Percentiles rank a stretch among this genome's conserved stretches.
Conservation (phyloP, 345 rosid genomes). For the Cardamine resedifolia region DNA sequence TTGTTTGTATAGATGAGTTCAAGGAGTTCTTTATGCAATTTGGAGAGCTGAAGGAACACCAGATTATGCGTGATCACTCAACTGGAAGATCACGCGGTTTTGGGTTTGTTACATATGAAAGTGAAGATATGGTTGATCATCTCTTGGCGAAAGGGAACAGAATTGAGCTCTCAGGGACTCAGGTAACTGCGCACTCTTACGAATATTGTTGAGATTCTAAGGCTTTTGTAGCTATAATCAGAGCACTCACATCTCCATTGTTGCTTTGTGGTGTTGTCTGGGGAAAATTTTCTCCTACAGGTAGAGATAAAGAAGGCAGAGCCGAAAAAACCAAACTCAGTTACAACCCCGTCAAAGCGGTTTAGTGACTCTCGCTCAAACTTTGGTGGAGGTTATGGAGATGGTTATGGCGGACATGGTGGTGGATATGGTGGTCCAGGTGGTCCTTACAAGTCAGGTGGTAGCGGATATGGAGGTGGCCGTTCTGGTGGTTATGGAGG, state of each 20-base stretch:
- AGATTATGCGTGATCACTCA: constrained; percentile 68
- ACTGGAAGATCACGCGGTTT: constrained; percentile 84
- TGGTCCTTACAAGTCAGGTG: constrained; percentile 60
- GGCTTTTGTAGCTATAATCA: not conserved
- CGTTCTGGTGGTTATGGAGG: constrained; percentile 60
- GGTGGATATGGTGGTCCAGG: constrained; percentile 53
- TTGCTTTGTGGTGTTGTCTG: not conserved
- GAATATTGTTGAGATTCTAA: not conserved
- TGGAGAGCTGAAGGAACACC: constrained; percentile 75
- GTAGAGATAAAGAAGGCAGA: constrained; percentile 99
- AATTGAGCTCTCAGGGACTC: constrained; percentile 64
- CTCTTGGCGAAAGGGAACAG: constrained; percentile 67
- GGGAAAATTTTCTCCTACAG: constrained; percentile 34
- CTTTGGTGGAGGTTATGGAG: constrained; percentile 58
- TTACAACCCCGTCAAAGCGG: constrained; percentile 59
- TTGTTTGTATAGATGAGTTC: constrained; percentile 57
- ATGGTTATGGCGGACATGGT: constrained; percentile 60
- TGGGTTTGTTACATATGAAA: constrained; percentile 70
- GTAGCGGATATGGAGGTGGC: constrained; percentile 58
- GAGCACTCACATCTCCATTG: not conserved
- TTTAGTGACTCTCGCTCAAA: constrained; percentile 58
- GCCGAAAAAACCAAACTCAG: constrained; percentile 87
- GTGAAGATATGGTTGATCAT: constrained; percentile 69
- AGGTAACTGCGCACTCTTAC: constrained; percentile 38
- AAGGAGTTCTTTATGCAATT: constrained; percentile 68